Conservation (phyloP, 2,329 filamentous ascomycete species). For the Arthroderma sp. region DNA sequence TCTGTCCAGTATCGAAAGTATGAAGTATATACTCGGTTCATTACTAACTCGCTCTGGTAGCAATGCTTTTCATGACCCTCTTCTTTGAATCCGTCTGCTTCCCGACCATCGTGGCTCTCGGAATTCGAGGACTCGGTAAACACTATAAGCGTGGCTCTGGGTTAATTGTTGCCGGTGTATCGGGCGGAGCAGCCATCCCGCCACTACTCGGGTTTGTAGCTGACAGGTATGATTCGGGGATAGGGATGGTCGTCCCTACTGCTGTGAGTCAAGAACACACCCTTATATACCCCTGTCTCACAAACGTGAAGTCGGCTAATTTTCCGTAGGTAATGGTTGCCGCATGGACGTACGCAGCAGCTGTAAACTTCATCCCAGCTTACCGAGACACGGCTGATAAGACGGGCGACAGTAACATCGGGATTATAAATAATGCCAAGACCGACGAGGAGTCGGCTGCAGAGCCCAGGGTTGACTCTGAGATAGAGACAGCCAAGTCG, state of each 20-base stretch:
- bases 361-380: constrained; percentile 53
- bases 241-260: constrained; percentile 54
- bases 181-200: constrained; percentile 61
- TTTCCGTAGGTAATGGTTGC: constrained; percentile 39
- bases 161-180: constrained; percentile 58
- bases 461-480: not conserved
- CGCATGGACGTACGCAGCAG: constrained; percentile 44
- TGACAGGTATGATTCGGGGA: constrained; percentile 46
- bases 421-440: constrained; percentile 2
- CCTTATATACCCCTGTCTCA: constrained; percentile 2
- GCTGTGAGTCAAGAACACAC: constrained; percentile 26
- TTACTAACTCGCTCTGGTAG: constrained; percentile 20
- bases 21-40: not conserved
- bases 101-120: constrained; percentile 68
- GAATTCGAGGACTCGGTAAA: constrained; percentile 57
- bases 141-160: constrained; percentile 58
- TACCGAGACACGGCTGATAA: constrained; percentile 52
- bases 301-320: not conserved
- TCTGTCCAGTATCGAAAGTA: not conserved
- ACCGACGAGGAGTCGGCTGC: constrained; percentile 1
- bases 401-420: constrained; percentile 22
- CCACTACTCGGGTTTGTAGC: constrained; percentile 57
- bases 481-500: not conserved
- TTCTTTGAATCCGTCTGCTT: constrained; percentile 76
- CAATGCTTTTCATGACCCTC: constrained; percentile 54